Evolutionary conservation across 208 protist species (phyloP).

Genomic region (Acanthamoeba castellanii): DNA sequence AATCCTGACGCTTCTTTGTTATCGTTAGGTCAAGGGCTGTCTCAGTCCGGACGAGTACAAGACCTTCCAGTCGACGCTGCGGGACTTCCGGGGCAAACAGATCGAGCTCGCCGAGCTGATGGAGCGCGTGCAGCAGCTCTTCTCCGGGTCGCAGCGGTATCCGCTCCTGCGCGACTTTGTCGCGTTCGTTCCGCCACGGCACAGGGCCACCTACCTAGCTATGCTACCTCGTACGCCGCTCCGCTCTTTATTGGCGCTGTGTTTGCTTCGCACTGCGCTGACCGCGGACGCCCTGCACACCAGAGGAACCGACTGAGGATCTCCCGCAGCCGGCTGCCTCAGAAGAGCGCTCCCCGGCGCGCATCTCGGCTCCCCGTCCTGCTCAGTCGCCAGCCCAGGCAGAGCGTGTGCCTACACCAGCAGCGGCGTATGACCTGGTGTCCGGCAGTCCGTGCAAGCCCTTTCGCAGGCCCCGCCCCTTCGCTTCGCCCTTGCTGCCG

Average conservation of each 20-base stretch:
- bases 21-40: background rate
- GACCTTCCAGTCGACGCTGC: constrained; percentile 45
- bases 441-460: constrained; percentile 39
- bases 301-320: background rate
- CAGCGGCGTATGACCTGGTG: background rate
- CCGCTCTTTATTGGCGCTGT: background rate
- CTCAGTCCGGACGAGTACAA: constrained; percentile 43
- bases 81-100: constrained; percentile 21
- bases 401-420: background rate
- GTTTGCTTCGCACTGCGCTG: background rate
- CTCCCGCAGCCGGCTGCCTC: background rate
- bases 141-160: background rate
- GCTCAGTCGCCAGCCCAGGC: background rate
- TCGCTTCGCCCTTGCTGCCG: background rate
- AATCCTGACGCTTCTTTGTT: background rate
- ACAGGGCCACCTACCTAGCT: constrained; percentile 1
- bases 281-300: background rate
- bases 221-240: constrained; percentile 36
- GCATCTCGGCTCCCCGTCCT: too few relatives aligned
- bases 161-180: constrained; percentile 52
- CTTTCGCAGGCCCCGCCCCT: background rate
- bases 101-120: constrained; percentile 14
- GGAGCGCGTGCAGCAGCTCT: constrained; percentile 20
- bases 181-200: constrained; percentile 5
- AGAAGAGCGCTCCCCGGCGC: background rate